Conservation (phyloP, 352 stramenopile species). For the Phytopythium mirpurense region DNA sequence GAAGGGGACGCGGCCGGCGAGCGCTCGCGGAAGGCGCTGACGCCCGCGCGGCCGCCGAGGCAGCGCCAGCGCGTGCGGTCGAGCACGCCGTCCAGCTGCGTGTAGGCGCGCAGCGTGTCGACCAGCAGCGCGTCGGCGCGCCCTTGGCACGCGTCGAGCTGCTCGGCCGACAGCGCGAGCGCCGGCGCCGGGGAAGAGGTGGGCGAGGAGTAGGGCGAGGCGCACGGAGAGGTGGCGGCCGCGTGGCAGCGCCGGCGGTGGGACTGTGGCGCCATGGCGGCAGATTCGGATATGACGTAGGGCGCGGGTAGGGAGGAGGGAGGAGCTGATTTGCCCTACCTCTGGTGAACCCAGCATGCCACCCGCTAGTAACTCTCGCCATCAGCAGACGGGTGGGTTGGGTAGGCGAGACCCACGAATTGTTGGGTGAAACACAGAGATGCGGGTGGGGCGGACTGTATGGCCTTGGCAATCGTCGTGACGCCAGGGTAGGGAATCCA, state of each 20-base stretch:
- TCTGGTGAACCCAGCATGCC: background rate
- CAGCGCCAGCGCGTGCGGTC: conserved; percentile 31
- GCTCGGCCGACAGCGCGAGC: conserved; percentile 12
- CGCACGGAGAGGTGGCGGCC: background rate
- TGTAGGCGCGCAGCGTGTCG: conserved; percentile 30
- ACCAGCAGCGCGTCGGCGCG: conserved; percentile 24
- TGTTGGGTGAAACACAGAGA: background rate
- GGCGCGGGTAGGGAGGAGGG: background rate
- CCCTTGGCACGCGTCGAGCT: conserved; percentile 36
- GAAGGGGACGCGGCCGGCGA: background rate
- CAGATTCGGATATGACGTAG: background rate
- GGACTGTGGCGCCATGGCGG: background rate
- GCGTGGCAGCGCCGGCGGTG: background rate
- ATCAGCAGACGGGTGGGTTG: background rate
- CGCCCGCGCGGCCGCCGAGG: conserved; percentile 21
- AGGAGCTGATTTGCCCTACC: too few relatives aligned
- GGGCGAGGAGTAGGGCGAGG: background rate
- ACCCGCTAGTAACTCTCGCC: background rate
- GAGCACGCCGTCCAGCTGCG: conserved; percentile 13
- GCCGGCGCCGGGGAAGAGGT: background rate
- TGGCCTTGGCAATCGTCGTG: background rate
- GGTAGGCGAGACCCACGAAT: too few relatives aligned
- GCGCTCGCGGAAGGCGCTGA: conserved; percentile 31
- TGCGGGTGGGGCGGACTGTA: background rate
- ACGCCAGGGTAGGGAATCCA: background rate